phyloP scores from a whole-genome alignment of 1,284 basidiomycete species.

The Heterobasidion annosum region DNA sequence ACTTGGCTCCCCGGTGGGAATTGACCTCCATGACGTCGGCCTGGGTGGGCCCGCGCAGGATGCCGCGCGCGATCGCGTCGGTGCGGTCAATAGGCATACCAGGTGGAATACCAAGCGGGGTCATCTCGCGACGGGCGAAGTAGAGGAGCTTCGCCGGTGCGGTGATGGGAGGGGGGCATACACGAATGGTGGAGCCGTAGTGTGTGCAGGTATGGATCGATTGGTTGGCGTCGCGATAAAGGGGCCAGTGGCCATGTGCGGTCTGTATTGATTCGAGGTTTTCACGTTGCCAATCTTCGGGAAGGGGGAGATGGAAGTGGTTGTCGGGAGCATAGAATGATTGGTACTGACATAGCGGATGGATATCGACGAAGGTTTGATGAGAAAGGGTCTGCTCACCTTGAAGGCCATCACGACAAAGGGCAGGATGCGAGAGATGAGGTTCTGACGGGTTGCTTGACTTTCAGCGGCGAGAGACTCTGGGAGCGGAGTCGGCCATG shows the following conservation, averaged over 20 bases:
- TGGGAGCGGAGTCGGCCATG: constrained; percentile 14
- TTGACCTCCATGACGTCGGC: constrained; percentile 58
- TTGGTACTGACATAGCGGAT: constrained; percentile 32
- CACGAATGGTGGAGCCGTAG: constrained; percentile 28
- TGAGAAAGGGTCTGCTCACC: constrained; percentile 21
- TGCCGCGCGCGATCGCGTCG: constrained; percentile 25
- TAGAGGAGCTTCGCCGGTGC: constrained; percentile 55
- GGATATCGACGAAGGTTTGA: background rate
- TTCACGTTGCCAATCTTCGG: constrained; percentile 12
- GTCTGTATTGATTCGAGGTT: constrained; percentile 34
- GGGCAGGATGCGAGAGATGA: constrained; percentile 46
- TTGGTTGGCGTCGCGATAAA: constrained; percentile 33
- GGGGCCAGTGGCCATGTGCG: constrained; percentile 45
- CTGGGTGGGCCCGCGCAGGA: constrained; percentile 32
- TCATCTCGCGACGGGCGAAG: constrained; percentile 46
- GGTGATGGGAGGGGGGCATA: constrained; percentile 41
- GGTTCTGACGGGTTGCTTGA: constrained; percentile 26
- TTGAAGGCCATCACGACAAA: constrained; percentile 45
- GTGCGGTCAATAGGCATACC: constrained; percentile 38
- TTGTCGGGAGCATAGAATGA: constrained; percentile 49
- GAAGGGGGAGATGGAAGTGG: constrained; percentile 46
- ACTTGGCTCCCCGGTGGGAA: constrained; percentile 23
- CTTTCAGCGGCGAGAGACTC: constrained; percentile 37
- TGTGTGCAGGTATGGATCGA: constrained; percentile 20
- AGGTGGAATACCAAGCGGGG: constrained; percentile 33